Evolutionary conservation across 2,329 filamentous ascomycete genomes (phyloP).

Genomic region (Chaetomium strumarium): DNA sequence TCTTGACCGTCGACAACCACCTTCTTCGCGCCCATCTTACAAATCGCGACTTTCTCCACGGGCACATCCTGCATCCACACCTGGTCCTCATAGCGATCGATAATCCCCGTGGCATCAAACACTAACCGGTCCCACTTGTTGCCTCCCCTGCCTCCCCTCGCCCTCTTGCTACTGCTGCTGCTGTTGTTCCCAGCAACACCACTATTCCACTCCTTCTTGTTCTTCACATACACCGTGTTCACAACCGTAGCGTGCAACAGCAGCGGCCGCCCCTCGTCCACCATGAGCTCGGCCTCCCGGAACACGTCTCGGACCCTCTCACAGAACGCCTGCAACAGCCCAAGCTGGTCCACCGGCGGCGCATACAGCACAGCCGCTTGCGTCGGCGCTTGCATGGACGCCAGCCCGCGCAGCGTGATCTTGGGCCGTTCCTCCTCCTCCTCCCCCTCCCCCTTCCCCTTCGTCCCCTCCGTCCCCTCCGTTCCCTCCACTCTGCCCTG

Average conservation of each 20-base stretch:
- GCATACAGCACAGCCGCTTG: slow-evolving; percentile 62
- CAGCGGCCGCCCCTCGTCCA: slow-evolving; percentile 55
- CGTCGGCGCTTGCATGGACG: slow-evolving; percentile 52
- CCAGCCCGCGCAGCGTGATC: slow-evolving; percentile 49
- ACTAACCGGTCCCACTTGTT: slow-evolving; percentile 36
- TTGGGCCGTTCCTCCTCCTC: not conserved
- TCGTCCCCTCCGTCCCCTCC: not conserved
- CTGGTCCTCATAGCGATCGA: slow-evolving; percentile 57
- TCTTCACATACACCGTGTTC: slow-evolving; percentile 73
- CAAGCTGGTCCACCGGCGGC: slow-evolving; percentile 48
- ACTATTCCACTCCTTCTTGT: slow-evolving; percentile 19
- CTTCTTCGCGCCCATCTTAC: slow-evolving; percentile 79
- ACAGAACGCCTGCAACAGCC: slow-evolving; percentile 52
- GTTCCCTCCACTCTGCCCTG: no score
- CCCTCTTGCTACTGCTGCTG: slow-evolving; percentile 21
- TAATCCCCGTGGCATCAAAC: slow-evolving; percentile 49
- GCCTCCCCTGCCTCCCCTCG: slow-evolving; percentile 21
- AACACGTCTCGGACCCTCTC: slow-evolving; percentile 50
- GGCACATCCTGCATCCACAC: slow-evolving; percentile 64
- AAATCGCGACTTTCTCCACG: slow-evolving; percentile 70
- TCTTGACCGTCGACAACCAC: slow-evolving; percentile 45
- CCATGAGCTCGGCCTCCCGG: slow-evolving; percentile 48
- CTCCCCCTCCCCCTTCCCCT: not conserved
- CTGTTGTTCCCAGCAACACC: slow-evolving; percentile 17
- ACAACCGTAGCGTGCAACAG: slow-evolving; percentile 79